Conservation (phyloP, 305 asterid species). For the Fraxinus sp. region DNA sequence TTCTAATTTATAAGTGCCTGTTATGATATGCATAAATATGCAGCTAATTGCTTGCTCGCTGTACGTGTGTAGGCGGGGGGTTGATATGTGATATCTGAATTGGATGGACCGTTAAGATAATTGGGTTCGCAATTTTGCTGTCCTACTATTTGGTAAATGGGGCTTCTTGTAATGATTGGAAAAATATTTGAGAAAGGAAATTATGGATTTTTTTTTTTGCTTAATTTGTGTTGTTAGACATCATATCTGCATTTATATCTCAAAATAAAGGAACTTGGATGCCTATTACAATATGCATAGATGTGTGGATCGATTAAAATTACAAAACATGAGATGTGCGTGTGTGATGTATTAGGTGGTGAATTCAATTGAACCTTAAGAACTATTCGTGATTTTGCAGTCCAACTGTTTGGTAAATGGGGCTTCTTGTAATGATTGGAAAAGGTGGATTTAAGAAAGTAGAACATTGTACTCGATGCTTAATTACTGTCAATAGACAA, state of each 20-base stretch:
- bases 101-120: background rate
- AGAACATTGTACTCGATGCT: background rate
- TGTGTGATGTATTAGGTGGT: background rate
- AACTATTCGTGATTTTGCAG: slow-evolving; percentile 13
- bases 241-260: background rate
- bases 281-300: background rate
- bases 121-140: slow-evolving; percentile 17
- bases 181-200: background rate
- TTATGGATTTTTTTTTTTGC: background rate
- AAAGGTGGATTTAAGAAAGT: background rate
- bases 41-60: background rate
- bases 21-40: background rate
- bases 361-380: background rate
- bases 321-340: background rate
- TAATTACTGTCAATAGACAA: background rate
- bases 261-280: background rate
- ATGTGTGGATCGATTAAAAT: background rate
- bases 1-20: background rate
- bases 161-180: background rate
- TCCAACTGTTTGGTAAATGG: slow-evolving; percentile 36
- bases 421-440: background rate
- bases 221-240: background rate
- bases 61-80: background rate
- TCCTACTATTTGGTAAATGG: slow-evolving; percentile 36
- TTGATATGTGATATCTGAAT: background rate